Conservation (phyloP, 768 basidiomycete species). For the Suillus fuscotomentosus region DNA sequence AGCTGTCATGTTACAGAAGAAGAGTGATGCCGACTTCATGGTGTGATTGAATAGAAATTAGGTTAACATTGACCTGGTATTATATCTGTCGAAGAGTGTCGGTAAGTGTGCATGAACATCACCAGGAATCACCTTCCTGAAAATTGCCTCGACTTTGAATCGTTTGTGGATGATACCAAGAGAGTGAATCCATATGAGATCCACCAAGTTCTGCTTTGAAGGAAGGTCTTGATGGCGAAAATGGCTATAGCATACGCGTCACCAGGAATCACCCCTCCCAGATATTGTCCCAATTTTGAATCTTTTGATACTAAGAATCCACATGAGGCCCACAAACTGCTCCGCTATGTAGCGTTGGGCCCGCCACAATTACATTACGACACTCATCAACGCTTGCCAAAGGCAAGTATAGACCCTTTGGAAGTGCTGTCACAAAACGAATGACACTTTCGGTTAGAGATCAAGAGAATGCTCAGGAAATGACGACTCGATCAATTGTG, state of each 20-base stretch:
- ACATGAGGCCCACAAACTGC: neutral
- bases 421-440: neutral
- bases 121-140: neutral
- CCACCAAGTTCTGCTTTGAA: neutral
- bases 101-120: neutral
- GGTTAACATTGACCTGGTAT: too few species aligned
- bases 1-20: too few species aligned
- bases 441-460: neutral
- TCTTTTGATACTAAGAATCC: neutral
- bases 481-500: neutral
- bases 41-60: neutral
- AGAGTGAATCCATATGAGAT: neutral
- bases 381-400: neutral
- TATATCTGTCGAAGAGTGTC: neutral
- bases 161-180: neutral
- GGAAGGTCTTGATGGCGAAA: neutral
- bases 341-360: neutral
- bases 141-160: neutral
- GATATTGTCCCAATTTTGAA: neutral
- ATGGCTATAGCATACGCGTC: neutral
- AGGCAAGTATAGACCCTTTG: neutral
- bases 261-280: neutral
- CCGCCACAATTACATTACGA: neutral
- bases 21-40: slow-evolving; percentile 1
- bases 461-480: neutral